Conservation (phyloP, 2,329 filamentous ascomycete species). For the Diaporthe ampelina region DNA sequence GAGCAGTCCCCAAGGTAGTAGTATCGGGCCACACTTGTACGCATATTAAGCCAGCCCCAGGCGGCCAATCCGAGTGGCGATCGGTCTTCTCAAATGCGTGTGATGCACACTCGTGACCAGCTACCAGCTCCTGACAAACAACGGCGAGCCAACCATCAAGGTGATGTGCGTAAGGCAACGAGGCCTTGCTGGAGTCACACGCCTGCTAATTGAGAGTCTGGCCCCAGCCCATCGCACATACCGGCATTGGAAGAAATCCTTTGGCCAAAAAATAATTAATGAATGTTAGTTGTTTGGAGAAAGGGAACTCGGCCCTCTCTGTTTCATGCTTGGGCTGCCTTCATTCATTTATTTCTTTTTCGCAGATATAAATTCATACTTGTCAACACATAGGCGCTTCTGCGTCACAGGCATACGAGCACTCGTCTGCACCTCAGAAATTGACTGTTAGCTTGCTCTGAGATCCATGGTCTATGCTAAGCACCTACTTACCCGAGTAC, state of each 20-base stretch:
- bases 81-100: neutral
- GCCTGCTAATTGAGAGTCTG: neutral
- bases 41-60: neutral
- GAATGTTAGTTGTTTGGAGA: neutral
- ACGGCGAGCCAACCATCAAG: neutral
- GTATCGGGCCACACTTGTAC: slow-evolving; percentile 12
- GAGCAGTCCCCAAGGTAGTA: neutral
- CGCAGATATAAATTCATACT: too few relatives aligned
- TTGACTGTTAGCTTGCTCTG: neutral
- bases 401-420: neutral
- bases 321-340: neutral
- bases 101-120: neutral
- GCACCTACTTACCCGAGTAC: neutral
- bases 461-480: neutral
- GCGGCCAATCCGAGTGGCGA: neutral
- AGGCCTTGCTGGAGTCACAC: neutral
- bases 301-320: neutral
- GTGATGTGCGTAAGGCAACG: neutral
- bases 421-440: neutral
- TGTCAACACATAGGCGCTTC: neutral
- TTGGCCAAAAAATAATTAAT: neutral
- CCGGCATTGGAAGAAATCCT: too few relatives aligned
- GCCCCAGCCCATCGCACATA: neutral
- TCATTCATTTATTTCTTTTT: neutral
- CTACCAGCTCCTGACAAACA: neutral